phyloP scores from a whole-genome alignment of 192 early-diverging fungal genomes.

The Coemansia sp. region DNA sequence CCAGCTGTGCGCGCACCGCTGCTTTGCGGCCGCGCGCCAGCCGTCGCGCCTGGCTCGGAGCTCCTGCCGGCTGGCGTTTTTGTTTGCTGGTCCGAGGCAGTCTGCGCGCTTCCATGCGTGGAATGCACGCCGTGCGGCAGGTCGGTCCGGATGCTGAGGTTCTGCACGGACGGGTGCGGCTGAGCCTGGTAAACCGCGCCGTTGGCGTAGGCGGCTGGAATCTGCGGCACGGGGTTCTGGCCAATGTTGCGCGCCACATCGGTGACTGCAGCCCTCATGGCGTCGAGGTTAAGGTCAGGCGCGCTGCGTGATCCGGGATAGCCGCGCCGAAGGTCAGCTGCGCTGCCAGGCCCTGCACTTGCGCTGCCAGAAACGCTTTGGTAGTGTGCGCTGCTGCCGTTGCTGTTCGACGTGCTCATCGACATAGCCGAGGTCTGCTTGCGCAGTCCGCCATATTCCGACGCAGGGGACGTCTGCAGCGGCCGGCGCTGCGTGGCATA shows the following conservation, averaged over 20 bases:
- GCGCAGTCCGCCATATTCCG: constrained; percentile 24
- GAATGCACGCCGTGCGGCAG: not conserved
- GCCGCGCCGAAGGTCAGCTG: constrained; percentile 16
- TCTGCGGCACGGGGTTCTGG: constrained; percentile 37
- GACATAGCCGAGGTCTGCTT: constrained; percentile 41
- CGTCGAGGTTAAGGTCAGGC: constrained; percentile 44
- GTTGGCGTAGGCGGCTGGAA: constrained; percentile 26
- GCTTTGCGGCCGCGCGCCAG: not conserved
- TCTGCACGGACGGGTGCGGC: not conserved
- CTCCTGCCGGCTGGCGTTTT: not conserved
- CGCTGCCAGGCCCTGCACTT: not conserved
- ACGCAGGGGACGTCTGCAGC: constrained; percentile 8
- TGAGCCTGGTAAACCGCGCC: not conserved
- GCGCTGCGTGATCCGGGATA: constrained; percentile 47
- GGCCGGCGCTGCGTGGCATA: constrained; percentile 36
- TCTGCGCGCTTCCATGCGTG: not conserved
- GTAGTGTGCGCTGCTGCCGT: constrained; percentile 1
- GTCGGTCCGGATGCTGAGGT: constrained; percentile 10
- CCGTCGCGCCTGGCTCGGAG: not conserved
- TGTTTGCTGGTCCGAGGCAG: not conserved
- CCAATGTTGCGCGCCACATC: constrained; percentile 18
- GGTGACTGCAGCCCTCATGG: constrained; percentile 28
- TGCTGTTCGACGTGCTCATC: constrained; percentile 12
- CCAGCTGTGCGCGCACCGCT: not conserved
- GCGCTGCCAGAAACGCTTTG: not conserved